Base-by-base conservation (phyloP, 495 filamentous ascomycete genomes). In the Penicillium macrosclerotiorum region DNA sequence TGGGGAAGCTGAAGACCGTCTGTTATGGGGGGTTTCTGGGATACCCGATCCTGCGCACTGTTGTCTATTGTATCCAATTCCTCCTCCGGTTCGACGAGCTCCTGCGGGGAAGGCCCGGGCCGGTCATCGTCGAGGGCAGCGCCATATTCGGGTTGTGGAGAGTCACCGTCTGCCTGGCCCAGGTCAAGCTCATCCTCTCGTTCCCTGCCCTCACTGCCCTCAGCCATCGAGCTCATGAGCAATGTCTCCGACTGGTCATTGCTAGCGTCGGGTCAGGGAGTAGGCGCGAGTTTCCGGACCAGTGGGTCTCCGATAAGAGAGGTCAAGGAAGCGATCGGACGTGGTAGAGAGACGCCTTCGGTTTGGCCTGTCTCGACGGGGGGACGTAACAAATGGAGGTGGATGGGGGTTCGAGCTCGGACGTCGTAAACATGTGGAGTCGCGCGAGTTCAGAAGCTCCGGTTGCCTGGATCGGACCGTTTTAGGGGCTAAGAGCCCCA, bases 181-280 rank as follows among this genome's bases (percentile, higher is more conserved):
- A 73, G 60, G 52, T 73, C 72, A 56, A 74, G 69, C 63, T 72
- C 67, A 63, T 73, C 72, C 61, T 74, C 70, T 60, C 60, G 64
- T 63, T 57, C 61, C 67, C 69, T 57, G 46, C 59, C 69, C 60
- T 69, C 63, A 52, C 55, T 68, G 67, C 64, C 64, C 70, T 73
- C 70, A 56, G 67, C 64, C 69, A 63, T 73, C 67, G 69, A 73
- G 72, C 72, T 73, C 72, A 75, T 75, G 67, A 64, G 70, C 63
- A 57, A 53, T 38, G 54, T 63, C 52, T 55, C 60, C 53, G 65
- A 65, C 65, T 69, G 67, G 59, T 60, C 72, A 75, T 75, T 58
- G 67, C 70, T 70, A 51, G 60, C 23, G 51, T 26, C 38, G 39
- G 33, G 31, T 51, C 34, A 52, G 26, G 38, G 39, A 37, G 31